Conservation (phyloP, 2,329 filamentous ascomycete species). For the Ophiocordyceps sinensis region DNA sequence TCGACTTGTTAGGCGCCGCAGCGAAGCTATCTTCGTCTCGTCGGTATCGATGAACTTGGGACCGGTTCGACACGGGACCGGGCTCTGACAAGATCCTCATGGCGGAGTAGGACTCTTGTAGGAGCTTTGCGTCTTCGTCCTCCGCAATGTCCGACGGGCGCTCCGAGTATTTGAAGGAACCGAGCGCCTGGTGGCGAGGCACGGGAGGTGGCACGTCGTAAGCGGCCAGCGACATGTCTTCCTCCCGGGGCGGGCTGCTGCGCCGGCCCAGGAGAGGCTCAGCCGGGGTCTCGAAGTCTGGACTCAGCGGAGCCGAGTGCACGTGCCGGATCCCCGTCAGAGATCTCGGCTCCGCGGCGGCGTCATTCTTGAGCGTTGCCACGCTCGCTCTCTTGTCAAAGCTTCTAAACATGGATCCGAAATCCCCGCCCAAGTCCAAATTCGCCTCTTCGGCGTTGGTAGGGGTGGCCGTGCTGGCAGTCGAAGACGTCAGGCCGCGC, state of each 20-base stretch:
- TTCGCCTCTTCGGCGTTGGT: slow-evolving; percentile 27
- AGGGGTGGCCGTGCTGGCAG: slow-evolving; percentile 37
- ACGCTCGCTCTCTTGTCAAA: slow-evolving; percentile 41
- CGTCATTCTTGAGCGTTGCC: slow-evolving; percentile 29
- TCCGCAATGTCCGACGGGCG: slow-evolving; percentile 25
- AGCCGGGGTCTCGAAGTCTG: slow-evolving; percentile 28
- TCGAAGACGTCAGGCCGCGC: slow-evolving; percentile 39
- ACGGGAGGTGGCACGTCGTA: slow-evolving; percentile 12
- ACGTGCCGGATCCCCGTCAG: slow-evolving; percentile 28
- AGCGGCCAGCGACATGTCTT: slow-evolving; percentile 16
- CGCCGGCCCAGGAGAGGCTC: slow-evolving; percentile 33
- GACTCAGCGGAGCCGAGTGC: slow-evolving; percentile 30
- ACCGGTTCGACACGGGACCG: slow-evolving; percentile 6
- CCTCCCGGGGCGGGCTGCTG: slow-evolving; percentile 28
- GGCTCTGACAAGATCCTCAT: slow-evolving; percentile 27
- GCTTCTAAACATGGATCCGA: slow-evolving; percentile 39
- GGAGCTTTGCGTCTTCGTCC: slow-evolving; percentile 37
- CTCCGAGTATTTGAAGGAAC: slow-evolving; percentile 15
- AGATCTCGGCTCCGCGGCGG: slow-evolving; percentile 24
- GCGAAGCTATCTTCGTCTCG: slow-evolving; percentile 26
- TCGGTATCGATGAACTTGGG: slow-evolving; percentile 16
- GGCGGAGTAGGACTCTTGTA: slow-evolving; percentile 37
- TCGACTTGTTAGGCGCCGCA: slow-evolving; percentile 13
- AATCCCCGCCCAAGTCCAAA: slow-evolving; percentile 42
- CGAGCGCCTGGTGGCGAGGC: slow-evolving; percentile 17